A percentile compares a stretch with the other conserved stretches of the same genome.
These are phyloP conservation scores for Cladochytrium replicatum DNA, from an alignment of 192 early-diverging fungal genomes.

Conservation along the genomic window DNA sequence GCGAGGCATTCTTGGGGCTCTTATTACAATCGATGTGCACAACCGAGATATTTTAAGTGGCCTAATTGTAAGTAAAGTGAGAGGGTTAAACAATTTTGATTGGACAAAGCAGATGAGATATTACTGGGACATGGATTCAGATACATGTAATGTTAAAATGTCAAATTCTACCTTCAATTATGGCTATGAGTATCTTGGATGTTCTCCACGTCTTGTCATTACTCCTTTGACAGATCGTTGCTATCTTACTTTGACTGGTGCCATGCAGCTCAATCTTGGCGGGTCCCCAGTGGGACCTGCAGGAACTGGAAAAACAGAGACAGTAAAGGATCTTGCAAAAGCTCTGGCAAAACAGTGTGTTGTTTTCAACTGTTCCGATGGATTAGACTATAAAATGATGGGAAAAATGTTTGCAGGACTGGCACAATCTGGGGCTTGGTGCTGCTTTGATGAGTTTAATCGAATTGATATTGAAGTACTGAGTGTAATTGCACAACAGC, in stretches of 20 bases:
- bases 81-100: constrained; percentile 41
- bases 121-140: constrained; percentile 51
- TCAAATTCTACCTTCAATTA: constrained; percentile 46
- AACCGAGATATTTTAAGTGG: constrained; percentile 46
- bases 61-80: constrained; percentile 31
- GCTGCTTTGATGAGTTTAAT: constrained; percentile 59
- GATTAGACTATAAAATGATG: constrained; percentile 61
- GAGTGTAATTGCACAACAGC: constrained; percentile 52
- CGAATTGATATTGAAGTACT: constrained; percentile 56
- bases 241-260: constrained; percentile 52
- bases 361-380: constrained; percentile 57
- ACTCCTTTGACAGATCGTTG: constrained; percentile 53
- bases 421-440: constrained; percentile 51
- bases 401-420: constrained; percentile 57
- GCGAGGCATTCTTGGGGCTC: constrained; percentile 42
- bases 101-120: constrained; percentile 54
- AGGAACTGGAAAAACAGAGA: constrained; percentile 54
- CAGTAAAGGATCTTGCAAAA: constrained; percentile 53
- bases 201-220: constrained; percentile 50
- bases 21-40: constrained; percentile 55
- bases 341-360: constrained; percentile 52
- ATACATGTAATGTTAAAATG: constrained; percentile 49
- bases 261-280: constrained; percentile 51
- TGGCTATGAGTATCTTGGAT: constrained; percentile 54
- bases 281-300: constrained; percentile 49